phyloP scores from a whole-genome alignment of 2,329 filamentous ascomycete genomes.

The Ilyonectria destructans region DNA sequence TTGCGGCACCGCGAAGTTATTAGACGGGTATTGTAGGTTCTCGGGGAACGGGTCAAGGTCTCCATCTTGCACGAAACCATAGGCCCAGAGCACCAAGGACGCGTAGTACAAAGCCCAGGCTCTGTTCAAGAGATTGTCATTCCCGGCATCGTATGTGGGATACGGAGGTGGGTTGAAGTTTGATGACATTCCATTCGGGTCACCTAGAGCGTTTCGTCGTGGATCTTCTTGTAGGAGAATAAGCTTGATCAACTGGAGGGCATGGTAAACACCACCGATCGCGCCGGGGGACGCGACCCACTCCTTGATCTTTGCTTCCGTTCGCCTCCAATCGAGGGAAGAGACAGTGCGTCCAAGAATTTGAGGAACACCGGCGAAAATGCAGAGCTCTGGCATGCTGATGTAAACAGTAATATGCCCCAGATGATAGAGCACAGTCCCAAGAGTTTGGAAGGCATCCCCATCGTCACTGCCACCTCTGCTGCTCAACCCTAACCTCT shows the following conservation, averaged over 20 bases:
- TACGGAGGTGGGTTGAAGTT: constrained; percentile 41
- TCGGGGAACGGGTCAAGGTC: constrained; percentile 48
- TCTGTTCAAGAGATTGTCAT: constrained; percentile 45
- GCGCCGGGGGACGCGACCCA: constrained; percentile 50
- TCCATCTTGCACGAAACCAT: constrained; percentile 49
- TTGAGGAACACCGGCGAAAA: constrained; percentile 48
- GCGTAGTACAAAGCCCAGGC: constrained; percentile 50
- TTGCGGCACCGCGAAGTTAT: constrained; percentile 28
- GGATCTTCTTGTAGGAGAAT: constrained; percentile 47
- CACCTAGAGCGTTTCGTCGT: constrained; percentile 29
- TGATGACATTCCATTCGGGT: constrained; percentile 30
- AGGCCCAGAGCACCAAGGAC: constrained; percentile 48
- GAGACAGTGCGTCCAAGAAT: constrained; percentile 49
- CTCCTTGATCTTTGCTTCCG: constrained; percentile 50
- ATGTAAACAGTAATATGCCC: constrained; percentile 50
- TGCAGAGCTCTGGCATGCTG: constrained; percentile 51
- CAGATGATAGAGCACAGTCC: constrained; percentile 49
- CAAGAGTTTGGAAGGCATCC: constrained; percentile 48
- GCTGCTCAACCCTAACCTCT: constrained; percentile 45
- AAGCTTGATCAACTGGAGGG: constrained; percentile 46
- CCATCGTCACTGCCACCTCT: constrained; percentile 49
- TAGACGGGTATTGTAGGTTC: constrained; percentile 45
- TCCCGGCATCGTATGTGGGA: constrained; percentile 46
- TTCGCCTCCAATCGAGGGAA: constrained; percentile 48
- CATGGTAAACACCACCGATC: constrained; percentile 49